These are phyloP conservation scores for Sanguinoderma infundibulare DNA, from an alignment of 1,284 basidiomycete species.

Conservation along the genomic window DNA sequence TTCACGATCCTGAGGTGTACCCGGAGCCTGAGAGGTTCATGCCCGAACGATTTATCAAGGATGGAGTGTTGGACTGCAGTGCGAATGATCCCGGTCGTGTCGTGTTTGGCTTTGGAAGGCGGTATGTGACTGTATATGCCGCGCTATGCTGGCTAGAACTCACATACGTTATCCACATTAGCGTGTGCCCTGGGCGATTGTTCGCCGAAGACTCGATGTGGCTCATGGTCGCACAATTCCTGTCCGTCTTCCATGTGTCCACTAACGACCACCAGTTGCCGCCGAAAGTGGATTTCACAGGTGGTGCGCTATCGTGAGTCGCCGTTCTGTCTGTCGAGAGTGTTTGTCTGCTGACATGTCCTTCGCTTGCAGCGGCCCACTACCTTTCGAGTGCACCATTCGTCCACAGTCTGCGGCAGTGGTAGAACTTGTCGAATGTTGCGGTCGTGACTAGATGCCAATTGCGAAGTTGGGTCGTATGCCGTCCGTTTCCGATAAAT, in stretches of 20 bases:
- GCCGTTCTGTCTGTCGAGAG: too few relatives aligned
- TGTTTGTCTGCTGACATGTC: neutral
- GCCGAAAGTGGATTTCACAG: constrained; percentile 6
- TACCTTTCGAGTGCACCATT: constrained; percentile 11
- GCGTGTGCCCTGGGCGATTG: constrained; percentile 10
- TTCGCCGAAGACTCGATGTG: constrained; percentile 16
- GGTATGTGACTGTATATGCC: constrained; percentile 4
- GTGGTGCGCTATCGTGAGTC: constrained; percentile 11
- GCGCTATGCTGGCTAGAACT: too few relatives aligned
- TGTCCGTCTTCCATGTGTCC: constrained; percentile 7
- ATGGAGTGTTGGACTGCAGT: constrained; percentile 17
- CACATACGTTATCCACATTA: neutral
- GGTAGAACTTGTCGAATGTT: constrained; percentile 10
- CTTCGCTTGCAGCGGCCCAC: constrained; percentile 1
- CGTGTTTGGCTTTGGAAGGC: constrained; percentile 18
- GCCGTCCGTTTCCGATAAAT: too few relatives aligned
- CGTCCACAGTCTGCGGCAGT: constrained; percentile 9
- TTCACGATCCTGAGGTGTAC: constrained; percentile 26
- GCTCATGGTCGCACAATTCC: constrained; percentile 16
- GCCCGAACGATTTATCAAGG: constrained; percentile 24
- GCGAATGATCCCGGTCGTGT: constrained; percentile 15
- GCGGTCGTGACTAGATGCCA: too few relatives aligned
- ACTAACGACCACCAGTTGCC: neutral
- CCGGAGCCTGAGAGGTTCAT: constrained; percentile 25
- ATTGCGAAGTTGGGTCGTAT: too few relatives aligned